Evolutionary conservation across 2,329 filamentous ascomycete species (phyloP).

Genomic region (Talaromyces sp.): DNA sequence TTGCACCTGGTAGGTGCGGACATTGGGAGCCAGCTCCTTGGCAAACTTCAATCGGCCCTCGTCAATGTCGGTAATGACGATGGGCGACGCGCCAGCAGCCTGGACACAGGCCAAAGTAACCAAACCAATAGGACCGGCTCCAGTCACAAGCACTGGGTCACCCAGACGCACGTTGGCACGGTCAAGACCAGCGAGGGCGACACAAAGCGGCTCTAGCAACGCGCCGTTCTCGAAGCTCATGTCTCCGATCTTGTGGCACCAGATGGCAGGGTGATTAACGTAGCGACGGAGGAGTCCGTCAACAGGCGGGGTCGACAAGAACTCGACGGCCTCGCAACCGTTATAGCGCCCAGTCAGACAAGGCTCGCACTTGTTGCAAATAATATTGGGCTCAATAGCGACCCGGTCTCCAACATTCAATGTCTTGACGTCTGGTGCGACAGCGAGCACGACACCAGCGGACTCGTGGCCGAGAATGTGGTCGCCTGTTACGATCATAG

Average conservation of each 20-base stretch:
- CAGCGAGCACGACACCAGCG: constrained; percentile 70
- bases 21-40: constrained; percentile 72
- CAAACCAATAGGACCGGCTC: constrained; percentile 88
- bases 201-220: constrained; percentile 82
- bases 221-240: constrained; percentile 91
- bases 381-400: constrained; percentile 89
- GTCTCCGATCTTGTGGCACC: constrained; percentile 93
- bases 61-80: constrained; percentile 94
- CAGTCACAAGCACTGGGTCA: constrained; percentile 83
- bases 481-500: constrained; percentile 84
- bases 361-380: constrained; percentile 84
- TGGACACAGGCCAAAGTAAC: constrained; percentile 79
- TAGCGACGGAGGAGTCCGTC: constrained; percentile 83
- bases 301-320: constrained; percentile 86
- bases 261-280: constrained; percentile 87
- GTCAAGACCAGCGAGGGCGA: constrained; percentile 83
- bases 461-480: constrained; percentile 95
- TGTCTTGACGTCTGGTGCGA: constrained; percentile 64
- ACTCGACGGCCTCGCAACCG: constrained; percentile 78
- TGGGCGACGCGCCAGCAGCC: constrained; percentile 81
- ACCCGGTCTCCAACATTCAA: constrained; percentile 85
- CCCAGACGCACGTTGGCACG: constrained; percentile 74
- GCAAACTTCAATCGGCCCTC: constrained; percentile 80
- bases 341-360: constrained; percentile 93
- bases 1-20: constrained; percentile 62